Percentiles rank a stretch among this genome's conserved stretches.
Evolutionary conservation across 306 rosid genomes (phyloP).

Genomic region (Rosa chinensis): DNA sequence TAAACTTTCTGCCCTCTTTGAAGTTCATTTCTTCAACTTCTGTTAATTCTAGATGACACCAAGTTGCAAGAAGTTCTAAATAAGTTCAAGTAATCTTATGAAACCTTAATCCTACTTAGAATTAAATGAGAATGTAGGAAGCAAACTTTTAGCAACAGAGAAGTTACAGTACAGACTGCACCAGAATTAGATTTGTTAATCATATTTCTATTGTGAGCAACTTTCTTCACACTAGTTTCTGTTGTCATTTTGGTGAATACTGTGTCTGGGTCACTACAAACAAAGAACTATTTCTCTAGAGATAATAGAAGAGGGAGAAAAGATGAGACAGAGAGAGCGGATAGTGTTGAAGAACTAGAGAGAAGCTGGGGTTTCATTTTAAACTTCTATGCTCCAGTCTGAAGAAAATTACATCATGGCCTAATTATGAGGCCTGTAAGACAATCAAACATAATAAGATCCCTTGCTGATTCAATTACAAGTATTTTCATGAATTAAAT

Average conservation of each 20-base stretch:
- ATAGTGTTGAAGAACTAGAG: background rate
- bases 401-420: background rate
- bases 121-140: background rate
- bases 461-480: background rate
- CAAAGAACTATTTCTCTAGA: background rate
- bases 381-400: background rate
- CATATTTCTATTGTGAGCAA: background rate
- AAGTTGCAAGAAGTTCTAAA: background rate
- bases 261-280: background rate
- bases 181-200: background rate
- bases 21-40: conserved; percentile 17
- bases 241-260: background rate
- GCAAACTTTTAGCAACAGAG: background rate
- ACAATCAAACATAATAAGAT: background rate
- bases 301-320: background rate
- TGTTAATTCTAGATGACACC: background rate
- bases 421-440: background rate
- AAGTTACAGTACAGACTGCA: background rate
- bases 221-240: background rate
- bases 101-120: background rate
- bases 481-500: background rate
- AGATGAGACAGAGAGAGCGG: background rate
- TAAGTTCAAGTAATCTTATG: background rate
- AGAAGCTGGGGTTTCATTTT: background rate
- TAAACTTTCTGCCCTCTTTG: conserved; percentile 38